Conservation (phyloP, 139 green algal species). For the Closterium sp. region DNA sequence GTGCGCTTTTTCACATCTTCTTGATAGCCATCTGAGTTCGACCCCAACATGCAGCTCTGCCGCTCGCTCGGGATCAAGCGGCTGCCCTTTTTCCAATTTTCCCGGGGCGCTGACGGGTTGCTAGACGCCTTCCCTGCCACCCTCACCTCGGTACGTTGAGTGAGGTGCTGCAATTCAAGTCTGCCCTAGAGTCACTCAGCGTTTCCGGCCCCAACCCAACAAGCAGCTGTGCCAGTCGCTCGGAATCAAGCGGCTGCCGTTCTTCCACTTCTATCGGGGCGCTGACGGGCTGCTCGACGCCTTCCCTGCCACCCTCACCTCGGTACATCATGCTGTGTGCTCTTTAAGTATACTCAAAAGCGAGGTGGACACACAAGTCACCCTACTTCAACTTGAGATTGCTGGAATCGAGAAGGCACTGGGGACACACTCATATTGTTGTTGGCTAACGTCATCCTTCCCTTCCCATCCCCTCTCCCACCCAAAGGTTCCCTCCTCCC, state of each 20-base stretch:
- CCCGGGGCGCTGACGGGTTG: slow-evolving; percentile 74
- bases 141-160: slow-evolving; percentile 74
- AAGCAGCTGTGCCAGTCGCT: slow-evolving; percentile 74
- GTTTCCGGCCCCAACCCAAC: slow-evolving; percentile 89
- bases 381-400: no score
- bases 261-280: slow-evolving; percentile 92
- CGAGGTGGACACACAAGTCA: no score
- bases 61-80: slow-evolving; percentile 81
- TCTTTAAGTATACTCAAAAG: not conserved
- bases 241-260: slow-evolving; percentile 87
- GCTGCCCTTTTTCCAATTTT: slow-evolving; percentile 95
- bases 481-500: no score
- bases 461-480: no score
- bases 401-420: no score
- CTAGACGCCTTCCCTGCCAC: slow-evolving; percentile 74
- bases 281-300: slow-evolving; percentile 69
- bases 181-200: no score
- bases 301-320: slow-evolving; percentile 69
- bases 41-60: slow-evolving; percentile 77
- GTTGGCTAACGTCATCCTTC: no score
- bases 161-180: slow-evolving; percentile 92
- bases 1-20: no score
- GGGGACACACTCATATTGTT: no score
- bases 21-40: no score
- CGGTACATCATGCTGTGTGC: not conserved